Percentiles rank a stretch among this genome's conserved stretches.
These are phyloP conservation scores for Phoma herbarum DNA, from an alignment of 2,329 filamentous ascomycete genomes.

Conservation along the genomic window DNA sequence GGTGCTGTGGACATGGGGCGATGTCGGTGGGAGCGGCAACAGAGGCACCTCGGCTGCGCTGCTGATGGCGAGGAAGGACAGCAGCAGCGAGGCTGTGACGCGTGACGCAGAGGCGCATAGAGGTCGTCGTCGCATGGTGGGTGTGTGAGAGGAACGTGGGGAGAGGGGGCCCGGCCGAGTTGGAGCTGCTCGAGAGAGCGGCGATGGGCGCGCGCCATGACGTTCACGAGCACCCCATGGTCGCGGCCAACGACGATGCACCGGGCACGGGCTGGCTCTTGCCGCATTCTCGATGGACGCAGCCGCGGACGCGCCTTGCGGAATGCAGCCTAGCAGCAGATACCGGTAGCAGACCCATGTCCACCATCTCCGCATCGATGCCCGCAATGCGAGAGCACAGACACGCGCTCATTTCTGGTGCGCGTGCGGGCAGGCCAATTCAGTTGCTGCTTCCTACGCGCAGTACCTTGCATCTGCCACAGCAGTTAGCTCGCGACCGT, in stretches of 20 bases:
- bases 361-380: slow-evolving; percentile 17
- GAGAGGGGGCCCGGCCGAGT: too few species aligned
- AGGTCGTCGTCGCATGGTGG: slow-evolving; percentile 41
- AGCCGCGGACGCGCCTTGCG: slow-evolving; percentile 14
- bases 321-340: slow-evolving; percentile 19
- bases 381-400: slow-evolving; percentile 19
- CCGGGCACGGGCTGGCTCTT: slow-evolving; percentile 6
- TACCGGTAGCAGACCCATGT: slow-evolving; percentile 19
- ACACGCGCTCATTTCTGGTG: slow-evolving; percentile 8
- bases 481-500: not conserved
- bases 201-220: slow-evolving; percentile 18
- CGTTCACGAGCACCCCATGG: slow-evolving; percentile 18
- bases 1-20: slow-evolving; percentile 31
- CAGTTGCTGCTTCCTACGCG: not conserved
- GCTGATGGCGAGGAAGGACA: slow-evolving; percentile 72
- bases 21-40: slow-evolving; percentile 33
- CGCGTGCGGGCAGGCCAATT: slow-evolving; percentile 5
- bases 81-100: slow-evolving; percentile 69
- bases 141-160: not conserved
- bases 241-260: slow-evolving; percentile 5
- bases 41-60: slow-evolving; percentile 48
- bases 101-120: slow-evolving; percentile 64
- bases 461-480: not conserved
- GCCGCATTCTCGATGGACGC: not conserved
- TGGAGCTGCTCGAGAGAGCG: slow-evolving; percentile 9